Percentiles rank a stretch among this genome's conserved stretches.
Evolutionary conservation across 208 protist species (phyloP).

Genomic region (Acanthamoeba culbertsoni): DNA sequence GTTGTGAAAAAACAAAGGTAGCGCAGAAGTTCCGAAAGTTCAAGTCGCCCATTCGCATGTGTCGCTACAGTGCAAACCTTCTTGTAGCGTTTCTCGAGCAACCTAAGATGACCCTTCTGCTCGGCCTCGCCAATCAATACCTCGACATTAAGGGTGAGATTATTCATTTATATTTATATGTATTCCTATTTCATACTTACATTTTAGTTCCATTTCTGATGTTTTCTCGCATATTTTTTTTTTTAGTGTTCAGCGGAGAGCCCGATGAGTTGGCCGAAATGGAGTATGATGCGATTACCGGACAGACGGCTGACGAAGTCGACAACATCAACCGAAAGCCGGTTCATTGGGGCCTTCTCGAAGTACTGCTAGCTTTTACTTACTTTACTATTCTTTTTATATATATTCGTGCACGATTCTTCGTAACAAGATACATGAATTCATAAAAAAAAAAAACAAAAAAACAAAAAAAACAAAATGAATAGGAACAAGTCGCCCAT

Average conservation of each 20-base stretch:
- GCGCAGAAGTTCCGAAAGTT: conserved; percentile 72
- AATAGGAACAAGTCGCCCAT: conserved; percentile 13
- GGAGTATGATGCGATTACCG: conserved; percentile 33
- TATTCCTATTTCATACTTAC: neutral
- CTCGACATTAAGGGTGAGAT: conserved; percentile 72
- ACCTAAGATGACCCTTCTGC: conserved; percentile 69
- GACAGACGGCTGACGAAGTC: neutral
- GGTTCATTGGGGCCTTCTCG: conserved; percentile 59
- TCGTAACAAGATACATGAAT: no score
- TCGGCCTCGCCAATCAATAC: conserved; percentile 81
- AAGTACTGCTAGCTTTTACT: neutral
- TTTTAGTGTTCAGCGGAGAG: conserved; percentile 58
- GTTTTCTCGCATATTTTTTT: no score
- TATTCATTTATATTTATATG: neutral
- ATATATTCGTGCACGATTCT: no score
- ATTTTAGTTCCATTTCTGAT: no score
- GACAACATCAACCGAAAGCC: conserved; percentile 46
- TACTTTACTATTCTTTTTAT: neutral
- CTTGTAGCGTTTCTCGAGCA: conserved; percentile 81
- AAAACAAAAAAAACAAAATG: no score
- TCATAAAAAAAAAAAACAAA: no score
- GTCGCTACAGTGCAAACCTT: conserved; percentile 71
- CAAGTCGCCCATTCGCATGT: conserved; percentile 78
- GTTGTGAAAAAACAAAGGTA: no score
- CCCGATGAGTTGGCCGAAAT: conserved; percentile 9